Evolutionary conservation across 345 rosid species (phyloP), one percentile per base, ranked within the genome.

Genomic region (Punica granatum): DNA sequence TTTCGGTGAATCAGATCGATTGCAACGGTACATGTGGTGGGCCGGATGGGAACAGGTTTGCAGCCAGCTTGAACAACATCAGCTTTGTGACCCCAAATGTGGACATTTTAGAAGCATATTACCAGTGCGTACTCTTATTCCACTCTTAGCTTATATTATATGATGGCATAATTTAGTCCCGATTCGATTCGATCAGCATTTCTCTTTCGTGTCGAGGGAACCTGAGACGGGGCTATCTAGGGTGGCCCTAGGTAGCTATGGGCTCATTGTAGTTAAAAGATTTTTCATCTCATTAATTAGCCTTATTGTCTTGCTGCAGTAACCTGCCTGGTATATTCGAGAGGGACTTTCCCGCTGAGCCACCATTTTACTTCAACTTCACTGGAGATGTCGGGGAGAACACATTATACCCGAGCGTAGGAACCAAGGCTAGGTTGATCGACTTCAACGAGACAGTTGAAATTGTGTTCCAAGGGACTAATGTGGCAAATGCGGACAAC

Each of bases 61-160:
- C 74, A 16, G 84, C 86, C 2, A 83, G 86, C 70, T 49, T 80
- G 73, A 86, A 75, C 69, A 86, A 86, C 51, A 65, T 79, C 6
- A 83, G 84, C 62, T 83, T 83, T 51, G 65, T 18, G 0, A 28
- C 25, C 6, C 78, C 77, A 10, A 14, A 33, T 0, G 69, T 74
- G 3, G 76, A 71, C 65, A 54, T 81, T 1, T 67, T 85, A 34
- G 73, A 79, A 48, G 89, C 87, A 6, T 85, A 82, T 61, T 80
- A 76, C 75, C 43, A 72, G 81, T 73, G 72, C 1, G 19, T 18
- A 48, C 7, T 18, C 26, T 49, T 7, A 49, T 49, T 49, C 9
- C 4, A 7, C 4, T 35, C 3, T 21, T 23, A 34, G 3, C 11
- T 10, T 1, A 31, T 31, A 59, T 60, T 34, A 33, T n/a, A n/a